Conservation (phyloP, 331 rosid genomes). For the Arachis monticola region DNA sequence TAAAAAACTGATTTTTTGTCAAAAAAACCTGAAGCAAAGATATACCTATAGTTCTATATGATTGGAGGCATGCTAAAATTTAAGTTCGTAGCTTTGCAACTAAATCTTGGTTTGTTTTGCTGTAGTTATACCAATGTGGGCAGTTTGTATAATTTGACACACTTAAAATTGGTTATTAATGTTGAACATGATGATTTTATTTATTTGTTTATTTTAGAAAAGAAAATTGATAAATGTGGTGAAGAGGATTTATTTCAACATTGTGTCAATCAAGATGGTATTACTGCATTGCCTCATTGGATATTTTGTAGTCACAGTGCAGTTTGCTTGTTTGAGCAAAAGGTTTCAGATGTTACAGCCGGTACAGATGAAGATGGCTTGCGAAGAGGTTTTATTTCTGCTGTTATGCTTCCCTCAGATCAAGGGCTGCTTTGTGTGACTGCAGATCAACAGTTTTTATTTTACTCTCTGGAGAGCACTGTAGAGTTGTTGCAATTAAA, state of each 20-base stretch:
- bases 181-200: background rate
- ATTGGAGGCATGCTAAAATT: background rate
- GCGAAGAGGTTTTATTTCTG: slow-evolving; percentile 86
- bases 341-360: slow-evolving; percentile 69
- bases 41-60: background rate
- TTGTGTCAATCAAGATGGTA: slow-evolving; percentile 26
- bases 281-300: slow-evolving; percentile 27
- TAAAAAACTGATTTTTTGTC: no score
- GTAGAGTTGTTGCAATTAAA: slow-evolving; percentile 55
- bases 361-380: slow-evolving; percentile 58
- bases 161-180: slow-evolving; percentile 14
- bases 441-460: slow-evolving; percentile 89
- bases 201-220: no score
- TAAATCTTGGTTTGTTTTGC: background rate
- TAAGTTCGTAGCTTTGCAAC: background rate
- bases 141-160: slow-evolving; percentile 7
- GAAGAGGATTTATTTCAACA: background rate
- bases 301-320: slow-evolving; percentile 65
- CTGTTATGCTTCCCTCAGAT: slow-evolving; percentile 65
- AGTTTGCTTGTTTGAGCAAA: slow-evolving; percentile 89
- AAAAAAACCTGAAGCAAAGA: no score
- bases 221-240: slow-evolving; percentile 7
- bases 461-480: slow-evolving; percentile 61
- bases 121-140: slow-evolving; percentile 2
- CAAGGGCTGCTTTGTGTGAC: slow-evolving; percentile 95